A percentile compares a stretch with the other conserved stretches of the same genome.
These are phyloP conservation scores for Aechmea fasciata DNA, from an alignment of 176 grass and related monocot genomes.

Conservation along the genomic window DNA sequence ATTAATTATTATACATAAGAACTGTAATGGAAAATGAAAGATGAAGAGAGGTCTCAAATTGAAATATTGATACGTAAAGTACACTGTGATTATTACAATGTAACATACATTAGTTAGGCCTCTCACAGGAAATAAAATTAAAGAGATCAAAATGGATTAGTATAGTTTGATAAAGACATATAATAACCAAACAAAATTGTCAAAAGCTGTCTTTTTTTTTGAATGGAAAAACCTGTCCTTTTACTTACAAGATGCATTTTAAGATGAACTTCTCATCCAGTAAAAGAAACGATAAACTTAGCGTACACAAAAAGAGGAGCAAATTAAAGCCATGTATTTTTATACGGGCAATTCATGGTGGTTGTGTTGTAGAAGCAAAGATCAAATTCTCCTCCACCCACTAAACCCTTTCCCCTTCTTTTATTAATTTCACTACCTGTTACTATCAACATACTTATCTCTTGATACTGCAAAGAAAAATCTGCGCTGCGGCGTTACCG, in stretches of 20 bases:
- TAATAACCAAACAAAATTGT: neutral
- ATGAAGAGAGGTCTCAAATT: too few relatives aligned
- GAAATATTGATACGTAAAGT: neutral
- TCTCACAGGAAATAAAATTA: neutral
- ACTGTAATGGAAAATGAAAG: too few relatives aligned
- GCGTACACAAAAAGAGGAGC: too few relatives aligned
- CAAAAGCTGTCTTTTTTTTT: neutral
- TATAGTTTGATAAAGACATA: slow-evolving; percentile 3
- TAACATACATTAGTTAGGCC: neutral
- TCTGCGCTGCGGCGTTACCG: too few relatives aligned
- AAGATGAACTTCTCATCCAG: too few relatives aligned
- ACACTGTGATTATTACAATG: neutral
- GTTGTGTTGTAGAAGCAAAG: neutral
- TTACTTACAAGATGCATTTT: too few relatives aligned
- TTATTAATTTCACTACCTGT: too few relatives aligned
- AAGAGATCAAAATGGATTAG: neutral
- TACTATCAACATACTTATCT: neutral
- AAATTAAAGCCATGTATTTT: neutral
- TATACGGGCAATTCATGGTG: neutral
- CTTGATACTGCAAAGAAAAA: too few relatives aligned
- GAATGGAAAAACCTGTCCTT: neutral
- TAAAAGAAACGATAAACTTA: too few relatives aligned
- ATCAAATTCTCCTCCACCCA: slow-evolving; percentile 1
- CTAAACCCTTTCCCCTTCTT: neutral
- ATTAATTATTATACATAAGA: too few relatives aligned